phyloP scores from a whole-genome alignment of 352 stramenopile species.

The Heterotrichella gracilis region DNA sequence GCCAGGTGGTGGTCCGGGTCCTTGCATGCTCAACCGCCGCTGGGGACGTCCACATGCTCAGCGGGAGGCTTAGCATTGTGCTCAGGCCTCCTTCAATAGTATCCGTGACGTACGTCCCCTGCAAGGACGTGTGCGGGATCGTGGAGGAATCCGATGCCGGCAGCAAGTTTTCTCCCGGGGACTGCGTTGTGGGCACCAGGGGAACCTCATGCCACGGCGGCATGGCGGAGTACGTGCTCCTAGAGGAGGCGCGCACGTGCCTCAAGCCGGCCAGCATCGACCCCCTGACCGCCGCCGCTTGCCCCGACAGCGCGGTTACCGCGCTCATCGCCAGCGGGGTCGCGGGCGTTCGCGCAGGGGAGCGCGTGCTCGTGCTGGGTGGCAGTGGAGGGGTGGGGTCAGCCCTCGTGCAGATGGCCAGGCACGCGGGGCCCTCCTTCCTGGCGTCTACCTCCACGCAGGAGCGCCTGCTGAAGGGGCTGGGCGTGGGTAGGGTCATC shows the following conservation, averaged over 20 bases:
- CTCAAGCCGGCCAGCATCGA: constrained; percentile 19
- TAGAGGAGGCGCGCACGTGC: constrained; percentile 18
- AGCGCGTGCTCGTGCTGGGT: constrained; percentile 36
- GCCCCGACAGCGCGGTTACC: too few species aligned
- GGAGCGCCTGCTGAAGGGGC: constrained; percentile 22
- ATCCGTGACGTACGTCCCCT: constrained; percentile 24
- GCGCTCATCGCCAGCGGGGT: constrained; percentile 22
- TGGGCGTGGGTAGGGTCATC: constrained; percentile 27
- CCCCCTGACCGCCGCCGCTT: constrained; percentile 19
- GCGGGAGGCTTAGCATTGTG: too few species aligned
- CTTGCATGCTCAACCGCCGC: constrained; percentile 12
- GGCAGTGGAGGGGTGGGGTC: constrained; percentile 36
- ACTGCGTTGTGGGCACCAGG: too few species aligned
- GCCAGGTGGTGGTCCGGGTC: constrained; percentile 13
- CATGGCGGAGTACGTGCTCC: constrained; percentile 23
- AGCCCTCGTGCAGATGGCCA: constrained; percentile 32
- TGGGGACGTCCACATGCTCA: constrained; percentile 11
- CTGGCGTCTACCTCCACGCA: constrained; percentile 30
- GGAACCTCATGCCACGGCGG: too few species aligned
- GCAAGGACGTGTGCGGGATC: constrained; percentile 25
- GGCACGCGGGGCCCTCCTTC: constrained; percentile 26
- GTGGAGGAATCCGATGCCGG: too few species aligned
- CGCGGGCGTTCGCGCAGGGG: constrained; percentile 22
- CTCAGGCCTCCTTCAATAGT: too few species aligned
- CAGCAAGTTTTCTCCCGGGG: too few species aligned